phyloP scores from a whole-genome alignment of 345 rosid species.

The Angophora floribunda region DNA sequence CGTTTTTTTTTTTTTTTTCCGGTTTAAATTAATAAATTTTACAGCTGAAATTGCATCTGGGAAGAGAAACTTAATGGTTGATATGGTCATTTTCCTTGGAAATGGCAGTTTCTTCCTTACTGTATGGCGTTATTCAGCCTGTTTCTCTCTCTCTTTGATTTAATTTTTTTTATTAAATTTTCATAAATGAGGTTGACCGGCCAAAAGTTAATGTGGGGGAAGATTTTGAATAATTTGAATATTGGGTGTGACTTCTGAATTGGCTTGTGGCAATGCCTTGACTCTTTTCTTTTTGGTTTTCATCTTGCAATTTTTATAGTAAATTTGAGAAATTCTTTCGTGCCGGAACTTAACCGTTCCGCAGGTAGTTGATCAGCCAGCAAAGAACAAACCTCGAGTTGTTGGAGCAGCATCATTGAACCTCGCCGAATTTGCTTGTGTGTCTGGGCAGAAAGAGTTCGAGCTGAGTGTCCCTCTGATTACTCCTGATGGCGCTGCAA shows the following conservation, averaged over 20 bases:
- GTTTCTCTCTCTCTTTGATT: background rate
- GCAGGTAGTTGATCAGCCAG: slow-evolving; percentile 20
- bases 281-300: background rate
- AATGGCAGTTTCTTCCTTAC: background rate
- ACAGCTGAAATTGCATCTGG: background rate
- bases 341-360: background rate
- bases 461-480: slow-evolving; percentile 45
- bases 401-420: slow-evolving; percentile 51
- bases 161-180: background rate
- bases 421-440: slow-evolving; percentile 57
- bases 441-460: slow-evolving; percentile 33
- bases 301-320: background rate
- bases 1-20: background rate
- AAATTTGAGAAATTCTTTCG: background rate
- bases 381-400: slow-evolving; percentile 33
- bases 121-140: background rate
- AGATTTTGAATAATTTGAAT: background rate
- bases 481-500: slow-evolving; percentile 16
- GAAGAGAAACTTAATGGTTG: background rate
- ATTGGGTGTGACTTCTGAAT: background rate
- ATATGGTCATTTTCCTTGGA: background rate
- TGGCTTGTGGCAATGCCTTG: background rate
- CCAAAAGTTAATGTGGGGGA: background rate
- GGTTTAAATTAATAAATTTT: background rate
- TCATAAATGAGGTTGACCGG: background rate